Percentiles rank a stretch among this genome's conserved stretches.
Conservation (phyloP, 2,329 filamentous ascomycete species). For the Ophiostoma perfectum region DNA sequence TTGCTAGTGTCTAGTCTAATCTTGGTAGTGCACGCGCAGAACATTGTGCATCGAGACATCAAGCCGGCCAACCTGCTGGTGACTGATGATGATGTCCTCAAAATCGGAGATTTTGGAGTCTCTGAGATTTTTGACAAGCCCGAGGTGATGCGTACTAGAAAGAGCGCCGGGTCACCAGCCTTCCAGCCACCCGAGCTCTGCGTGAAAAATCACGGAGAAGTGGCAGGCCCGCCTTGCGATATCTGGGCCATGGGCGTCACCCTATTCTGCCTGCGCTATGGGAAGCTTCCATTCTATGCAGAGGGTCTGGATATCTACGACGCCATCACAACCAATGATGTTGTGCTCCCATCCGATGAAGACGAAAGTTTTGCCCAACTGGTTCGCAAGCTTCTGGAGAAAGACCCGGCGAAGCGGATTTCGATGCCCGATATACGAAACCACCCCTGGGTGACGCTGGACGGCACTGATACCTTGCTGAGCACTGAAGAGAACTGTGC, state of each 20-base stretch:
- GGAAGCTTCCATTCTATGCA: constrained; percentile 74
- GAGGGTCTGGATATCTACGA: constrained; percentile 84
- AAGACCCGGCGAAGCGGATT: constrained; percentile 77
- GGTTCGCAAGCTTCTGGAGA: constrained; percentile 69
- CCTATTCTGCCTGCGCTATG: constrained; percentile 86
- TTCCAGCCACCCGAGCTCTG: constrained; percentile 94
- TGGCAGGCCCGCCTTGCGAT: constrained; percentile 84
- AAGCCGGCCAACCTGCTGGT: constrained; percentile 95
- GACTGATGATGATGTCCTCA: constrained; percentile 86
- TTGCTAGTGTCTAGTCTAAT: neutral
- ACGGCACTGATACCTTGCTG: constrained; percentile 70
- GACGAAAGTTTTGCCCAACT: constrained; percentile 68
- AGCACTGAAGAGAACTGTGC: constrained; percentile 81
- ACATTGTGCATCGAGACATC: constrained; percentile 92
- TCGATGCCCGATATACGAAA: constrained; percentile 75
- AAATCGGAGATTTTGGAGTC: constrained; percentile 97
- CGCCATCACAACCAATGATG: constrained; percentile 68
- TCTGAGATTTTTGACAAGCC: constrained; percentile 94
- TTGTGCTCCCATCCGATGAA: constrained; percentile 57
- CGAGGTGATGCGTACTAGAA: constrained; percentile 81
- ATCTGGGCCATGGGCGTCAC: constrained; percentile 99
- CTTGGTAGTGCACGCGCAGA: constrained; percentile 72
- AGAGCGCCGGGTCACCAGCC: constrained; percentile 89
- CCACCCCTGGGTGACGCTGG: constrained; percentile 87
- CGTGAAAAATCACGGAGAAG: constrained; percentile 74